Base-by-base conservation (phyloP, 2,329 filamentous ascomycete species). In the Colletotrichum karsti region DNA sequence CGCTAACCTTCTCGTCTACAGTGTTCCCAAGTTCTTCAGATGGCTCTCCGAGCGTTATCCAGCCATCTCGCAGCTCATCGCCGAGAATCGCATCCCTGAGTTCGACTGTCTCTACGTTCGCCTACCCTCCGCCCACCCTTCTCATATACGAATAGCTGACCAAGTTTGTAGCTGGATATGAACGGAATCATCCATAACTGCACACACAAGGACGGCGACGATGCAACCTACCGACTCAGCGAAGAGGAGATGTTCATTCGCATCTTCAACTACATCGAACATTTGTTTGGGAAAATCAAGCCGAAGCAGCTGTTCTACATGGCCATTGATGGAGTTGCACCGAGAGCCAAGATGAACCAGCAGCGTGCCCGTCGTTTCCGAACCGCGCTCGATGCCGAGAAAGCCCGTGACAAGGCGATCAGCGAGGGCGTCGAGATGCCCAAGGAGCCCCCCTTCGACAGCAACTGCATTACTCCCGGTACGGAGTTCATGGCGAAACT, bases 101-200 rank as follows among this genome's bases (percentile, higher is more conserved):
- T 99, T 99, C 82, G 96, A 99, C 82, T 96, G 93, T 81, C 90
- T 99, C 70, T 99, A 99, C 82, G 90, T 92, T 78, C 76, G 87
- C 56, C 39, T 69, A 22, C 56, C 65, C 55, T 8, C 7, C 64
- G 1, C 69, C 75, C 73, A 63, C 42, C 72, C 33, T 61, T 74
- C 61, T 26, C 24, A 20, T 33, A n/a, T 13, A 76, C 73, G 76
- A 83, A 46, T 82, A 84, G 65, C 77, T 74, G 74, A 74, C 54
- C 33, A 63, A 58, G 35, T 41, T 46, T 60, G 26, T 78, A 92
- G 90, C 86, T 97, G 74, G 93, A 97, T 77, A 99, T 99, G 96
- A 99, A 99, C 82, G 96, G 96, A 73, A 99, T 99, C 79, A 99
- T 99, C 76, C 95, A 99, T 82, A 99, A 99, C 81, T 99, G 96